Conservation (phyloP, 1,139 yeast genomes). For the Trichomonascaceae sp. region DNA sequence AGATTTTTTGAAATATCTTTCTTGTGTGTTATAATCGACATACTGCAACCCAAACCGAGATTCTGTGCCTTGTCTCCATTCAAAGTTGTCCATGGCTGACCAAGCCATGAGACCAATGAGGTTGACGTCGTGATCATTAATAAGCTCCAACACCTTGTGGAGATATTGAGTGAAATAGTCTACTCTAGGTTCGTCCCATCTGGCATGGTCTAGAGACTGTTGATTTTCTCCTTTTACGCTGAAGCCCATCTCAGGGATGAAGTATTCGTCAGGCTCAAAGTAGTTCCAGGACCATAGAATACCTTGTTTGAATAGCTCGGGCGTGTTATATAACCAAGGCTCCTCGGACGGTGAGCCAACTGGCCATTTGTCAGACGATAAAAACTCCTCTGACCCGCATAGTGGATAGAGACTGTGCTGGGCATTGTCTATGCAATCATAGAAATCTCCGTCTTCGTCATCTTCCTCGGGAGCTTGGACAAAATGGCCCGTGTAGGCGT, state of each 20-base stretch:
- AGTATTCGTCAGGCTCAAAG: constrained; percentile 20
- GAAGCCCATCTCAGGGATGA: constrained; percentile 36
- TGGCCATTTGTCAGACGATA: constrained; percentile 30
- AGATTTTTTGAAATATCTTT: constrained; percentile 34
- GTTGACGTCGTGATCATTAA: constrained; percentile 30
- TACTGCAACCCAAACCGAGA: constrained; percentile 36
- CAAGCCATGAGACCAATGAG: constrained; percentile 35
- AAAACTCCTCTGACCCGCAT: constrained; percentile 19
- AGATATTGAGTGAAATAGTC: constrained; percentile 32
- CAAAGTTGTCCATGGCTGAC: constrained; percentile 36
- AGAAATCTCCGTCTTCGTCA: constrained; percentile 20
- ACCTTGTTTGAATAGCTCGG: constrained; percentile 21
- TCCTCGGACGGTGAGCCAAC: constrained; percentile 30
- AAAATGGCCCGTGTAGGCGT: constrained; percentile 34
- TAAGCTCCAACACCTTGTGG: constrained; percentile 29
- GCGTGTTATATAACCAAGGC: constrained; percentile 24
- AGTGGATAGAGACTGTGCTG: constrained; percentile 18
- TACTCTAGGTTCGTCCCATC: constrained; percentile 32
- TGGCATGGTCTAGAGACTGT: constrained; percentile 29
- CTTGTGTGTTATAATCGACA: constrained; percentile 34
- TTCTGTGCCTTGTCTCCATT: constrained; percentile 32
- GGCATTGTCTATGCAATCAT: constrained; percentile 24
- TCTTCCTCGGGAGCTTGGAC: constrained; percentile 23
- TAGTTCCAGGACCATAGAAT: constrained; percentile 25
- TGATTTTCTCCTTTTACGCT: constrained; percentile 34